Base-by-base conservation (phyloP, 768 basidiomycete species). In the Lentinula sp. region DNA sequence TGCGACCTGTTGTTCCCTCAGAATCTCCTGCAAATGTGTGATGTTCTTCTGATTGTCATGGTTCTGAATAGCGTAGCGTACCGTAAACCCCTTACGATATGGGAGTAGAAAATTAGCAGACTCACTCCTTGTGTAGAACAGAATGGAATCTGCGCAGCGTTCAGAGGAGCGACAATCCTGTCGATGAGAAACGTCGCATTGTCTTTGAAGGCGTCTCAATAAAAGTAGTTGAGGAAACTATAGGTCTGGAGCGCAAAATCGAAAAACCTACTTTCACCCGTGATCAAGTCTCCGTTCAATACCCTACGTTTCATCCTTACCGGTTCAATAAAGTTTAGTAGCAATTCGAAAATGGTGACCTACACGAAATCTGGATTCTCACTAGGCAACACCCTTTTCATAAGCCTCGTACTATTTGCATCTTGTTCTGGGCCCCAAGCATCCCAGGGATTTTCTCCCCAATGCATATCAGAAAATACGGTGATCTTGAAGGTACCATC, bases 41-140 rank as follows among this genome's bases (percentile, higher is more conserved):
- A 91, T 89, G 68, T 91, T 91, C 21, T 77, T 73, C 63, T 87
- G 75, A 64, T 88, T 89, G 66, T 89, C 88, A 66, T 90, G 87
- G 65, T 90, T 89, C 88, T 89, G 61, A 18, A 28, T 31, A 54
- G n/a, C 34, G 18, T 16, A 39, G 18, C 40, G 1, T 62, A 16
- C 21, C 18, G 21, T 21, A 10, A 42, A 28, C 42, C 34, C 11
- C 43, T 31, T 13, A 13, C 7, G 2, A 54, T 10, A 49, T 7
- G 4, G 52, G 18, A 53, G 23, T 54, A 56, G 39, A 28, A 45
- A 45, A n/a, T 18, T 8, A 10, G 34, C 31, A n/a, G 11, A 62
- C 84, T 58, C 63, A 89, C 88, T 10, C 89, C 89, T 37, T 88
- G 82, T 1, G 84, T 80, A 3, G 85, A 84, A 1, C 85, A 86